phyloP scores from a whole-genome alignment of 106 monocot species.

The Triglochin maritima region DNA sequence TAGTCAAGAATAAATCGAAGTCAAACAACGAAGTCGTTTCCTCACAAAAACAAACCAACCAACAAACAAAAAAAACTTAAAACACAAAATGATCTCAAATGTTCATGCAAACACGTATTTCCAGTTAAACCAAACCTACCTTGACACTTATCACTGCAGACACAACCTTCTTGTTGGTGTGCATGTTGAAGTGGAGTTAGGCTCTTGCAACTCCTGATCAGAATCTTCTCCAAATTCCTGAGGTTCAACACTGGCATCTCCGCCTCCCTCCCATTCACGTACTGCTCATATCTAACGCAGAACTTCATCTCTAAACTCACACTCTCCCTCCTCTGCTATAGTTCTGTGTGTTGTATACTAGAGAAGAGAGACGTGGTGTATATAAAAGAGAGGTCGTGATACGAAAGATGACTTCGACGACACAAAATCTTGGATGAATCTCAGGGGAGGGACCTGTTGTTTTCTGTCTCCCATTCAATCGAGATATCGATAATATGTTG shows the following conservation, averaged over 20 bases:
- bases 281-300: slow-evolving; percentile 73
- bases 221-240: slow-evolving; percentile 72
- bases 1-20: too few species aligned
- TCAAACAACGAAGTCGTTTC: too few species aligned
- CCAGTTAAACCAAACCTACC: slow-evolving; percentile 14
- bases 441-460: too few species aligned
- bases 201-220: slow-evolving; percentile 40
- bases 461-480: too few species aligned
- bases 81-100: neutral
- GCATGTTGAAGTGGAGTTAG: slow-evolving; percentile 8
- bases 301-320: slow-evolving; percentile 51
- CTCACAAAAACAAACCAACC: too few species aligned
- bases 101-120: neutral
- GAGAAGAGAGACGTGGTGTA: too few species aligned
- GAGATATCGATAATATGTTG: too few species aligned
- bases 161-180: neutral
- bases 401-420: too few species aligned
- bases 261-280: slow-evolving; percentile 48
- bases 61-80: too few species aligned
- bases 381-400: too few species aligned
- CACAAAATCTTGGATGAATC: too few species aligned
- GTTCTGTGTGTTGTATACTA: too few species aligned
- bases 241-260: slow-evolving; percentile 50
- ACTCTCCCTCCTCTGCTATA: neutral
- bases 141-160: slow-evolving; percentile 28